Base-by-base conservation (phyloP, 345 rosid species). In the Eucalyptus cloeziana region DNA sequence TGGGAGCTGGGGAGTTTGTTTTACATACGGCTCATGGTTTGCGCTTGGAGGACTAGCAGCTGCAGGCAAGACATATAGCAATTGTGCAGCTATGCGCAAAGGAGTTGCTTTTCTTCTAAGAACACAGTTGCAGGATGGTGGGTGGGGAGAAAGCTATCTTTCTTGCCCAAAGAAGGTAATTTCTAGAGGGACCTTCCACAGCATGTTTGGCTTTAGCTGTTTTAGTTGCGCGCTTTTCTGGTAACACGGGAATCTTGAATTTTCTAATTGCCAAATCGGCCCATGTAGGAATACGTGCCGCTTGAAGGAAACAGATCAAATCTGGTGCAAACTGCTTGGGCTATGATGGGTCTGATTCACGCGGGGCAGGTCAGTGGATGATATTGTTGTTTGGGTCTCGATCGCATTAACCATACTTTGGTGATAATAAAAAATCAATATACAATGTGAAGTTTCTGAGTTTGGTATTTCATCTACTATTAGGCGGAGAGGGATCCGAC, bases 111-210 rank as follows among this genome's bases (percentile, higher is more conserved):
- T 95, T 88, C 94, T 95, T 11, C 93, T 94, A 17, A 54, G 58
- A 47, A 90, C 88, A 30, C 95, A 95, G 80, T 51, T 60, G 80
- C 85, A 86, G 0, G 86, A 92, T 30, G 96, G 96, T 3, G 95
- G 96, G 4, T 95, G 96, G 96, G 95, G 96, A 49, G 96, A 95
- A 90, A 95, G 95, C 87, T 93, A 89, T 87, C 90, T 87, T 13
- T 93, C 96, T 13, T 93, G 95, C 76, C 94, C 95, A 22, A 76
- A 92, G 15, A 92, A 93, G 93, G 95, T 93, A 89, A 47, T 19
- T 44, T 6, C 30, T 62, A 4, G 44, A 31, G 87, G 58, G 22
- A 52, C 56, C 30, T 33, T 86, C 88, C 6, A 86, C 17, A 33
- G 27, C n/a, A 30, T 37, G 45, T 50, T 54, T 40, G 31, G 45